A percentile compares a stretch with the other conserved stretches of the same genome.
phyloP scores from a whole-genome alignment of 1,139 yeast genomes.

The Yamadazyma blattariae region DNA sequence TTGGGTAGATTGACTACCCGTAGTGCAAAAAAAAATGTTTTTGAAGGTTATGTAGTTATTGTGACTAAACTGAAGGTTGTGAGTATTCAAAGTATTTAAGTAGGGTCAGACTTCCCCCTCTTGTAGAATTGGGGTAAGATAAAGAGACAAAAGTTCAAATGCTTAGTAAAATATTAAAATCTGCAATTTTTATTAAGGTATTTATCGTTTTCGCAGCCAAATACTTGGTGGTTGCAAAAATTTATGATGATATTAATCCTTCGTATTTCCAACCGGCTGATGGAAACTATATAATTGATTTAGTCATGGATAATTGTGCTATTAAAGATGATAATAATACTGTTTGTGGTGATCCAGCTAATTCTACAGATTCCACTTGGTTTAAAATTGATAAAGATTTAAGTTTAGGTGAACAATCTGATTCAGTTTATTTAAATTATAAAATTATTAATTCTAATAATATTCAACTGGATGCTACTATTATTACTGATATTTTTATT shows the following conservation, averaged over 20 bases:
- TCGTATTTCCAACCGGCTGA: not conserved
- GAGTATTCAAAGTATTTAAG: too few relatives aligned
- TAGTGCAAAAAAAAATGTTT: too few relatives aligned
- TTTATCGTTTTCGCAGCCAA: not conserved
- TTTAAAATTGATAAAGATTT: slow-evolving; percentile 36
- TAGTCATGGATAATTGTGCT: not conserved
- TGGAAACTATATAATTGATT: not conserved
- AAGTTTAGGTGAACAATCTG: slow-evolving; percentile 33
- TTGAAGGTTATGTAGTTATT: too few relatives aligned
- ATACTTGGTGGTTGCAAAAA: not conserved
- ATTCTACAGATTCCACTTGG: slow-evolving; percentile 30
- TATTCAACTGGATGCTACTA: slow-evolving; percentile 12
- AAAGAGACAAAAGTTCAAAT: too few relatives aligned
- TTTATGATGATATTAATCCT: not conserved
- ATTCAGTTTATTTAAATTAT: slow-evolving; percentile 29
- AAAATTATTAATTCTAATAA: slow-evolving; percentile 27
- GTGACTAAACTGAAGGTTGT: too few relatives aligned
- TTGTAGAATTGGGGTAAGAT: too few relatives aligned
- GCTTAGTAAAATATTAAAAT: too few relatives aligned
- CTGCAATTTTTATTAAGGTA: too few relatives aligned
- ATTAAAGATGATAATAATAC: slow-evolving; percentile 8
- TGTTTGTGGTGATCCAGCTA: slow-evolving; percentile 32
- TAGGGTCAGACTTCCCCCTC: too few relatives aligned
- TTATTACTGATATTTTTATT: slow-evolving; percentile 15
- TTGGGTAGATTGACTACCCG: too few relatives aligned